Conservation (phyloP, 2,329 filamentous ascomycete genomes). For the Plectosphaerella sp. region DNA sequence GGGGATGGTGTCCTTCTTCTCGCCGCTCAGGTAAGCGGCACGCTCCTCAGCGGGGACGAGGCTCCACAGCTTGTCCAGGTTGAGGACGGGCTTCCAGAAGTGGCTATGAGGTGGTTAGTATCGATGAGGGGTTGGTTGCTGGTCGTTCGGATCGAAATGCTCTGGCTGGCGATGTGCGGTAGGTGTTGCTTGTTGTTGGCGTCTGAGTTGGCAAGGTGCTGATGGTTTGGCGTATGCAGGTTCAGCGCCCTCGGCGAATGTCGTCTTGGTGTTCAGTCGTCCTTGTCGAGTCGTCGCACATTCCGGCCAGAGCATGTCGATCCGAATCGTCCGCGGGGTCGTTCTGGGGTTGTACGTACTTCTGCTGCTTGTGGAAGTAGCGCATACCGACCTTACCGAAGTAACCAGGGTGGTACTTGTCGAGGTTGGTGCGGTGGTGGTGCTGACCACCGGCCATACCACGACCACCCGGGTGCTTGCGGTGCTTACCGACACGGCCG, state of each 20-base stretch:
- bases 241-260: too few species aligned
- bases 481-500: constrained; percentile 98
- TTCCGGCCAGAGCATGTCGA: constrained; percentile 4
- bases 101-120: constrained; percentile 39
- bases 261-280: too few species aligned
- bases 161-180: not conserved
- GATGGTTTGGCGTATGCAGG: too few species aligned
- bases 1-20: constrained; percentile 85
- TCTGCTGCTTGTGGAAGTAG: constrained; percentile 93
- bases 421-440: constrained; percentile 85
- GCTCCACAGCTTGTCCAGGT: constrained; percentile 98
- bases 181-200: too few species aligned
- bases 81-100: constrained; percentile 98
- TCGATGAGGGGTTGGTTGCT: not conserved
- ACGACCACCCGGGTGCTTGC: constrained; percentile 83
- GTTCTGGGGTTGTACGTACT: constrained; percentile 26
- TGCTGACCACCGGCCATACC: constrained; percentile 97
- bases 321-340: not conserved
- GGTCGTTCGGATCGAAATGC: constrained; percentile 2
- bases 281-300: not conserved
- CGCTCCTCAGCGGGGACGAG: constrained; percentile 91
- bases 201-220: too few species aligned
- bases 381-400: constrained; percentile 96
- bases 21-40: constrained; percentile 79
- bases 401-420: constrained; percentile 76